These are phyloP conservation scores for Claviceps paspali DNA, from an alignment of 2,329 filamentous ascomycete species.

Conservation along the genomic window DNA sequence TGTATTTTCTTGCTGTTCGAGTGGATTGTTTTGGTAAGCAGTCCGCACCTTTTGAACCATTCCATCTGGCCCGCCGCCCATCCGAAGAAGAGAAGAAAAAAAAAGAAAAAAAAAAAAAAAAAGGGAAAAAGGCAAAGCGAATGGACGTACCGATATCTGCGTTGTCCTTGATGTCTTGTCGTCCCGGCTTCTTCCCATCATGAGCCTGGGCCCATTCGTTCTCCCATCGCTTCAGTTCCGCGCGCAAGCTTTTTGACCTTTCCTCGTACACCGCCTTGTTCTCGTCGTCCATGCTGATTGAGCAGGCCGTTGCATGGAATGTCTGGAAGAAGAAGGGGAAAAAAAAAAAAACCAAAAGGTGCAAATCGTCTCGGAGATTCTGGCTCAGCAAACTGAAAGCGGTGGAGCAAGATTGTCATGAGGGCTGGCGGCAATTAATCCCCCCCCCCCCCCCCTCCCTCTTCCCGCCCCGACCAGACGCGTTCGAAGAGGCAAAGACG, in stretches of 20 bases:
- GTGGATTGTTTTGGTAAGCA: no score
- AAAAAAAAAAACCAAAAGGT: background rate
- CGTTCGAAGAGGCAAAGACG: background rate
- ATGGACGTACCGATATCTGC: conserved; percentile 46
- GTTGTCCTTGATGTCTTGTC: conserved; percentile 64
- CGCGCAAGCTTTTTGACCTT: conserved; percentile 41
- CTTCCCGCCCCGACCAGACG: background rate
- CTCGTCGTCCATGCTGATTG: conserved; percentile 29
- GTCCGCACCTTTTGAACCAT: no score
- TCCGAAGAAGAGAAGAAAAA: no score
- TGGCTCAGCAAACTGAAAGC: no score
- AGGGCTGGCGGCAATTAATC: no score
- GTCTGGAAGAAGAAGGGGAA: background rate
- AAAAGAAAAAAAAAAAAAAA: no score
- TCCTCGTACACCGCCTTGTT: conserved; percentile 30
- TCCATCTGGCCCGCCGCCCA: background rate
- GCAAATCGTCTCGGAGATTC: no score
- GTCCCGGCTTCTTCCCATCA: conserved; percentile 50
- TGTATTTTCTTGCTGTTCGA: conserved; percentile 52
- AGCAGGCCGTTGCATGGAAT: background rate
- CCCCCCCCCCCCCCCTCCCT: no score
- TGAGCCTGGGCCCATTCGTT: conserved; percentile 47
- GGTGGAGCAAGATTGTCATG: background rate
- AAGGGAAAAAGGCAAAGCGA: no score
- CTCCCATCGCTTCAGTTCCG: conserved; percentile 62